Base-by-base conservation (phyloP, 805 yeast species). In the Aciculoconidium aculeatum region DNA sequence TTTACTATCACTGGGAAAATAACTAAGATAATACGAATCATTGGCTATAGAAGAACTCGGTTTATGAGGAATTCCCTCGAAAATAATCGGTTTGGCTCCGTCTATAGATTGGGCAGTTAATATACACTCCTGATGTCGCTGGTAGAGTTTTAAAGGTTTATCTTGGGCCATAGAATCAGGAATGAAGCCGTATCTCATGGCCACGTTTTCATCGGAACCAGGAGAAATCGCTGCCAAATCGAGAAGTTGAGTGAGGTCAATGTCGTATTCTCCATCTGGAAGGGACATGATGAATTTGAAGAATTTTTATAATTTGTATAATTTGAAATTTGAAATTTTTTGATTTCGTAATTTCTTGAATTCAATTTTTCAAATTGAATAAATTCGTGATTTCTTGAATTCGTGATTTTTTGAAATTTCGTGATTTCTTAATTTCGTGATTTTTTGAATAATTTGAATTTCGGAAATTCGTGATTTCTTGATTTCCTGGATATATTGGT, bases 181-280 rank as follows among this genome's bases (percentile, higher is more conserved):
- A 7, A 60, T 50, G 32, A 58, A 53, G 12, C 68, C 68, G 35
- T 64, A 64, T 16, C 69, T 47, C 15, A 64, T 43, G 13, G 60
- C 64, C 9, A 53, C 27, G 20, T 39, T 39, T 14, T 39, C 39
- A 9, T 34, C 34, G 28, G 33, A 27, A 11, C 20, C 28, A 15
- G 33, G 36, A 21, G 37, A 39, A 18, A 21, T 29, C 15, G 41
- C 35, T 10, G 39, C 28, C 9, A 34, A 23, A 21, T 34, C 36
- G 14, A 36, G 31, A 11, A 55, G 40, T n/a, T 37, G 47, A 28
- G 55, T 44, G 25, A 61, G 39, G 33, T 63, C 69, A 21, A 64
- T 52, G 15, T 59, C 67, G 42, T 64, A 64, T 37, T 64, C 70
- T 11, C 70, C 70, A 42, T 64, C 67, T 11, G 61, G 49, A 21